Conservation (phyloP, 2,329 filamentous ascomycete genomes). For the Penicillium sp. region DNA sequence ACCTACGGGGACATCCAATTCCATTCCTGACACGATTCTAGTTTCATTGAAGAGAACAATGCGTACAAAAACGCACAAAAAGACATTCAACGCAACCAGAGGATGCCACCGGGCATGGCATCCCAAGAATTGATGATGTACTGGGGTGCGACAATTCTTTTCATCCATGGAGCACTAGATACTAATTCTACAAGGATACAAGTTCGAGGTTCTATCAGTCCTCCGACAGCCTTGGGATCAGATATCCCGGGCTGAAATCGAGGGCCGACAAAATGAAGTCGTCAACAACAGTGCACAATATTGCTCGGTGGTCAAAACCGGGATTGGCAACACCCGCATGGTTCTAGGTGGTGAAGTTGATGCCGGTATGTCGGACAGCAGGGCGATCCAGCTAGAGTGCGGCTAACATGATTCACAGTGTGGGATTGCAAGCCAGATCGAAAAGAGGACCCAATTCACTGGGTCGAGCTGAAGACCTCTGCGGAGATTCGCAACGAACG, state of each 20-base stretch:
- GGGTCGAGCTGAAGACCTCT: slow-evolving; percentile 93
- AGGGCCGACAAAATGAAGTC: slow-evolving; percentile 60
- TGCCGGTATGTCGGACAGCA: slow-evolving; percentile 53
- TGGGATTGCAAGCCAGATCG: slow-evolving; percentile 73
- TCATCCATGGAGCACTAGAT: not conserved
- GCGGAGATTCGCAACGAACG: slow-evolving; percentile 61
- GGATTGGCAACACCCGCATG: slow-evolving; percentile 67
- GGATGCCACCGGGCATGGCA: slow-evolving; percentile 48
- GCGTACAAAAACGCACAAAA: slow-evolving; percentile 61
- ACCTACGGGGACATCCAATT: too few relatives aligned
- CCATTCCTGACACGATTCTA: slow-evolving; percentile 35
- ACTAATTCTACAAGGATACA: slow-evolving; percentile 62
- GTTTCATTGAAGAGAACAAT: slow-evolving; percentile 91
- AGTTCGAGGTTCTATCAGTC: slow-evolving; percentile 83
- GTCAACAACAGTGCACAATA: slow-evolving; percentile 93
- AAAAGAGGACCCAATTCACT: slow-evolving; percentile 67
- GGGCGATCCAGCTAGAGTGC: too few relatives aligned
- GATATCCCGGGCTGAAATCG: slow-evolving; percentile 69
- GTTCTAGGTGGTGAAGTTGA: slow-evolving; percentile 93
- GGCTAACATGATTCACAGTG: slow-evolving; percentile 45
- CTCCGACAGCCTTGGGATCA: slow-evolving; percentile 69
- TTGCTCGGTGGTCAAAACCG: slow-evolving; percentile 86
- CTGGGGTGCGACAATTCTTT: slow-evolving; percentile 59
- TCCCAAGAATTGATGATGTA: slow-evolving; percentile 81
- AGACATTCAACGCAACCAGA: slow-evolving; percentile 50